phyloP scores from a whole-genome alignment of 2,329 filamentous ascomycete genomes.

The Leptographium lundbergii region DNA sequence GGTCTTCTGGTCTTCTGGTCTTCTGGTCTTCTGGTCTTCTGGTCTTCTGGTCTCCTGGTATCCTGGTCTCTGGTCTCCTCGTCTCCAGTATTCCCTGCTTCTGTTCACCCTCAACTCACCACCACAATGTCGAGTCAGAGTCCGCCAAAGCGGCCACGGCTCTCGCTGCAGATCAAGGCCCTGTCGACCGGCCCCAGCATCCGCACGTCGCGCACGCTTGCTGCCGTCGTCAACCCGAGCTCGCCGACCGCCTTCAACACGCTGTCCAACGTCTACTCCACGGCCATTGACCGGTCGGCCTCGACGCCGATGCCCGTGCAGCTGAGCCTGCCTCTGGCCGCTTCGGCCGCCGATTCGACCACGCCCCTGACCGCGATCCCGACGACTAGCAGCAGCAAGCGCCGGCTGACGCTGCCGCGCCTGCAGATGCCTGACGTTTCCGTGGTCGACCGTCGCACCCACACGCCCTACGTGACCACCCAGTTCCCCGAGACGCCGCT shows the following conservation, averaged over 20 bases:
- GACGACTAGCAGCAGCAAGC: slow-evolving; percentile 11
- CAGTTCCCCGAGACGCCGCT: slow-evolving; percentile 40
- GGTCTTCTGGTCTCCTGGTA: no score
- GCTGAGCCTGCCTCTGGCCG: no score
- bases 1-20: no score
- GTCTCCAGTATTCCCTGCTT: no score
- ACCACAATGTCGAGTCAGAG: slow-evolving; percentile 13
- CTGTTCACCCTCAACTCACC: not conserved
- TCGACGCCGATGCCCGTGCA: slow-evolving; percentile 32
- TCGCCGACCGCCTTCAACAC: slow-evolving; percentile 55
- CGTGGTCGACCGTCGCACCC: slow-evolving; percentile 21
- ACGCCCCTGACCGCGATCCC: slow-evolving; percentile 19
- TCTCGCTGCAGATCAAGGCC: slow-evolving; percentile 36
- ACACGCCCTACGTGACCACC: slow-evolving; percentile 31
- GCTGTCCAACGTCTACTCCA: slow-evolving; percentile 51
- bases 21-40: no score
- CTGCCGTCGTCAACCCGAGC: slow-evolving; percentile 37
- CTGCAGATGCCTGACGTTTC: slow-evolving; percentile 11
- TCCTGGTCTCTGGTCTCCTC: no score
- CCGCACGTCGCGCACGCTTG: slow-evolving; percentile 28
- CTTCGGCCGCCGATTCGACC: slow-evolving; percentile 15
- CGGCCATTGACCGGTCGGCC: slow-evolving; percentile 47
- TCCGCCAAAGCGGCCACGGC: slow-evolving; percentile 37
- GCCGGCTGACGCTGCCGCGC: slow-evolving; percentile 2
- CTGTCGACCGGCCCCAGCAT: slow-evolving; percentile 22